Conservation (phyloP, 108 stramenopile genomes). For the Chaetoceros tenuissimus region DNA sequence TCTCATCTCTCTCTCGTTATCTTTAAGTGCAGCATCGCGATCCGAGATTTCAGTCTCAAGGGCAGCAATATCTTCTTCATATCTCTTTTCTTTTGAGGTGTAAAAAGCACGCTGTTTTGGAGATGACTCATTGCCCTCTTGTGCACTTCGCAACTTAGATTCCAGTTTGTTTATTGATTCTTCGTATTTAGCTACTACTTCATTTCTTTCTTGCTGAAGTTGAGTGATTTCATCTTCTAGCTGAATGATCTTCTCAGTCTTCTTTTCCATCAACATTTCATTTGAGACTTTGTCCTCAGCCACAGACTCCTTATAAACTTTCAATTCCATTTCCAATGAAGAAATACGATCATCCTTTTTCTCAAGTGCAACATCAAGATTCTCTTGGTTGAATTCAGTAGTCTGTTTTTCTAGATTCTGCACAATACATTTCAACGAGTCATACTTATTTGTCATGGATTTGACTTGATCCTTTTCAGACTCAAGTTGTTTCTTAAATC, state of each 20-base stretch:
- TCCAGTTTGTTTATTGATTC: slow-evolving; percentile 7
- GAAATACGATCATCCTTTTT: too few relatives aligned
- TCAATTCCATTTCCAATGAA: too few relatives aligned
- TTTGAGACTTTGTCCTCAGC: too few relatives aligned
- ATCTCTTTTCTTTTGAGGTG: neutral
- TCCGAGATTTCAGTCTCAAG: slow-evolving; percentile 7
- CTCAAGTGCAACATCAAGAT: too few relatives aligned
- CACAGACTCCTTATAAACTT: too few relatives aligned
- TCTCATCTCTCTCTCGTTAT: neutral
- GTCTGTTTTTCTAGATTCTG: too few relatives aligned
- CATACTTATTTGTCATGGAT: too few relatives aligned
- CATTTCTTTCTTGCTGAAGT: slow-evolving; percentile 4
- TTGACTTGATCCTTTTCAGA: too few relatives aligned
- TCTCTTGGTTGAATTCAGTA: too few relatives aligned
- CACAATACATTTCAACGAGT: too few relatives aligned
- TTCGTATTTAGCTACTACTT: slow-evolving; percentile 18
- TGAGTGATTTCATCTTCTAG: slow-evolving; percentile 9
- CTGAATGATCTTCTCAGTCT: slow-evolving; percentile 12
- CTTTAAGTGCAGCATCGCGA: neutral
- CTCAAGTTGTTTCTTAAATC: too few relatives aligned
- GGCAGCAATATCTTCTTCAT: slow-evolving; percentile 1
- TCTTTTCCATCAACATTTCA: slow-evolving; percentile 11
- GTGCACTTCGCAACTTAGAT: neutral
- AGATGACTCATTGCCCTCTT: neutral
- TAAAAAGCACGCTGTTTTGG: neutral